phyloP scores from a whole-genome alignment of 140 eudicot species.

The Bidens hawaiensis region DNA sequence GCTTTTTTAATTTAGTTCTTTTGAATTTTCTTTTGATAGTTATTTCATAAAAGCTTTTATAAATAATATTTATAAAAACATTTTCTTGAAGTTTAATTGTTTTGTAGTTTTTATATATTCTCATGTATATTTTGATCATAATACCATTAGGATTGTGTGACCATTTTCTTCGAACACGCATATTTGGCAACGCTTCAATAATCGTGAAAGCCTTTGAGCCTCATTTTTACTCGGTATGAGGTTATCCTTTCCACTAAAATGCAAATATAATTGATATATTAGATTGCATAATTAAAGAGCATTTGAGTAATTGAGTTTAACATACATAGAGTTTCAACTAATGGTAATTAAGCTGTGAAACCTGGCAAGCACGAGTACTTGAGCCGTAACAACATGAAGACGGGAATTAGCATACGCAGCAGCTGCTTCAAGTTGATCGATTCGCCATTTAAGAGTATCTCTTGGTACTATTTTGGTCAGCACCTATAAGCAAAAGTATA shows the following conservation, averaged over 20 bases:
- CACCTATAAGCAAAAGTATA: slow-evolving; percentile 31
- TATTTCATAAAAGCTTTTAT: too few relatives aligned
- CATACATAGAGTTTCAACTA: background rate
- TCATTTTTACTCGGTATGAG: slow-evolving; percentile 70
- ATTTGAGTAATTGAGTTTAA: background rate
- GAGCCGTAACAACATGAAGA: slow-evolving; percentile 79
- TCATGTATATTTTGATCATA: too few relatives aligned
- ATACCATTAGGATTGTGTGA: slow-evolving; percentile 72
- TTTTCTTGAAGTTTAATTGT: too few relatives aligned
- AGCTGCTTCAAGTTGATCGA: slow-evolving; percentile 58
- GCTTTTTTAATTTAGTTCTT: too few relatives aligned
- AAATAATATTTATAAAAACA: too few relatives aligned
- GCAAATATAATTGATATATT: slow-evolving; percentile 2
- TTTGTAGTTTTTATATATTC: too few relatives aligned
- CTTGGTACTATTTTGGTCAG: slow-evolving; percentile 62
- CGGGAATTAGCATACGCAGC: slow-evolving; percentile 91
- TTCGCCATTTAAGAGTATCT: slow-evolving; percentile 79
- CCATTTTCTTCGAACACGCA: slow-evolving; percentile 65
- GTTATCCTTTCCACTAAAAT: slow-evolving; percentile 75
- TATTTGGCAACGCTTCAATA: slow-evolving; percentile 47
- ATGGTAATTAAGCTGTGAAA: slow-evolving; percentile 10
- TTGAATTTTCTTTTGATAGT: too few relatives aligned
- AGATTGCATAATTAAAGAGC: slow-evolving; percentile 5
- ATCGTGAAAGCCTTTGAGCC: slow-evolving; percentile 58
- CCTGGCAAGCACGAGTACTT: slow-evolving; percentile 92